Evolutionary conservation across 176 grass and related monocot genomes (phyloP).

Genomic region (Phoenix roebelenii): DNA sequence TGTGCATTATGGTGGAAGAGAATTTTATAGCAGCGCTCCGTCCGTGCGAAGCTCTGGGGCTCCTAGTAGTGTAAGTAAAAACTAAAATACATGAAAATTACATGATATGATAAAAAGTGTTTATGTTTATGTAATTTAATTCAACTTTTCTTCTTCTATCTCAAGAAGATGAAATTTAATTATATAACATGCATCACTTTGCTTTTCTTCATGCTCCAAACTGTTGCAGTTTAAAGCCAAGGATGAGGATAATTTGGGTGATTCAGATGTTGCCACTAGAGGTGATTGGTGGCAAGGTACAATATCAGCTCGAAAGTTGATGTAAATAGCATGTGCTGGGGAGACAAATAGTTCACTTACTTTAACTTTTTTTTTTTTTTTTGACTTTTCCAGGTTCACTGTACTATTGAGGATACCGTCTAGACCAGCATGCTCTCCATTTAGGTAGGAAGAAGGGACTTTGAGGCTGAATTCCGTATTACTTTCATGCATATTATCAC

Average conservation of each 20-base stretch:
- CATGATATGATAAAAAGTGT: not conserved
- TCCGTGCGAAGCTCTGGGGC: constrained; percentile 31
- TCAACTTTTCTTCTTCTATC: not conserved
- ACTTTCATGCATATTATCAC: too few relatives aligned
- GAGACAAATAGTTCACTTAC: not conserved
- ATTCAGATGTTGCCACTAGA: constrained; percentile 44
- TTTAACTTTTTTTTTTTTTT: constrained; percentile 5
- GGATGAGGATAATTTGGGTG: constrained; percentile 31
- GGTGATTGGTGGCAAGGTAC: constrained; percentile 99
- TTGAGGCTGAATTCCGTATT: too few relatives aligned
- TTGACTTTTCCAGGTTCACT: constrained; percentile 48
- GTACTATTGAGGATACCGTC: constrained; percentile 54
- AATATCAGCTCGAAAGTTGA: not conserved
- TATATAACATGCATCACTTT: not conserved
- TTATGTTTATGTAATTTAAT: constrained; percentile 10
- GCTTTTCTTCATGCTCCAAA: constrained; percentile 4
- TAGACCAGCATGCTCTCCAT: too few relatives aligned
- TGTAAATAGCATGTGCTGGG: not conserved
- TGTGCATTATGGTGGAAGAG: constrained; percentile 79
- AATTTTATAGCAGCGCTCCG: constrained; percentile 57
- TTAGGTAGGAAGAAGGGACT: too few relatives aligned
- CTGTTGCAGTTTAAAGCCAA: constrained; percentile 43
- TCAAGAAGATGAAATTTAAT: not conserved
- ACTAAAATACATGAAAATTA: not conserved
- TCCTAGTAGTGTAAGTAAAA: constrained; percentile 20